Base-by-base conservation (phyloP, 331 rosid species). In the Acacia concinna region DNA sequence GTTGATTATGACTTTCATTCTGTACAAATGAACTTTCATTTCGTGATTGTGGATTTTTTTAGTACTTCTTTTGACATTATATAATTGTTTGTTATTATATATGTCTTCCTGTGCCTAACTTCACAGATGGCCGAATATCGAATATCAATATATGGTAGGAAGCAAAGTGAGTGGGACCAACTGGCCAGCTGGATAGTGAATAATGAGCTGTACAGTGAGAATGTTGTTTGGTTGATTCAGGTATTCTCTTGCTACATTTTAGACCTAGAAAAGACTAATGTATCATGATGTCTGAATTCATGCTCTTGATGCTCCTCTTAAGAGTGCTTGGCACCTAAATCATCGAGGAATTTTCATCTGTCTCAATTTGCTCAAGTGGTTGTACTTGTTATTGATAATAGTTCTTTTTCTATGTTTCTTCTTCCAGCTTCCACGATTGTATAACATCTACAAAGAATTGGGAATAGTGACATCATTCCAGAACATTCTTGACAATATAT, bases 91-190 rank as follows among this genome's bases (percentile, higher is more conserved):
- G 68, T 35, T 65, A 38, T 77, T 51, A 38, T 74, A 38, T 74
- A 10, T 68, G 13, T 60, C 34, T 60, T 77, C 69, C 49, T 35
- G 43, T 66, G 14, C 59, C 32, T 41, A 18, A 67, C 66, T 65
- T 80, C 84, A 86, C 93, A 96, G 99, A 96, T 96, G 99, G 99
- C 99, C 63, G 99, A 93, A 62, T 96, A 96, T 83, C 85, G 99
- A 85, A 32, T 96, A 80, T 96, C 99, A 71, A 91, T 96, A 84
- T 93, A 96, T 85, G 99, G 99, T 74, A 87, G 99, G 89, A 96
- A 96, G 91, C 98, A 93, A 85, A 96, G 99, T 80, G 98, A 93
- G 86, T 96, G 99, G 99, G 99, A 96, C 83, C 98, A 96, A 86
- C 83, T 93, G 83, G 98, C 99, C 59, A 96, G 99, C 83, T 96